Base-by-base conservation (phyloP, 1,284 basidiomycete species). In the Exobasidium rhododendri region DNA sequence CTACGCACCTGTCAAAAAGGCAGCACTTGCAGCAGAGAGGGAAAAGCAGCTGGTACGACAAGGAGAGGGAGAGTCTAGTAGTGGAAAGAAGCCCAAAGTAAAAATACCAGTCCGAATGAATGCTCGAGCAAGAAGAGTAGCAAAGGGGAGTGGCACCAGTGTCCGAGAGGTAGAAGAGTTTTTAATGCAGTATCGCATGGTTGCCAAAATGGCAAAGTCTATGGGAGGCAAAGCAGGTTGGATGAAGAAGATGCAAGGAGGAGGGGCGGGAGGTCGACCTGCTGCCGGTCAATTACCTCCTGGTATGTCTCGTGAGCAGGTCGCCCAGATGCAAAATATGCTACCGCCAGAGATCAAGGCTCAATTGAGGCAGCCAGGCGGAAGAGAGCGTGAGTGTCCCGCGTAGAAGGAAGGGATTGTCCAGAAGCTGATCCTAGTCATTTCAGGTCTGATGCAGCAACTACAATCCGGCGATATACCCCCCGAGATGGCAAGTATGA, bases 91-190 rank as follows among this genome's bases (percentile, higher is more conserved):
- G 44, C 73, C 64, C 56, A 70, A 70, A 56, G 68, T 62, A 35
- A 59, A 61, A 30, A 61, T 57, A 13, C 70, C 75, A 11, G 64
- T 79, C 24, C 69, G 77, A 17, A 73, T 78, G 70, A 79, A 64
- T n/a, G 73, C 70, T 3, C 67, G 74, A 31, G 73, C 75, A 2
- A 82, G 94, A 63, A 85, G 94, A 59, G 91, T 99, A 26, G 96
- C 96, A 1, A 84, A 87, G 68, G 94, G 94, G 40, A 93, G 91
- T 71, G 94, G 94, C n/a, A 97, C 94, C 46, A 91, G 87, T 68
- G 91, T 99, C 44, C 85, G 92, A 65, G 96, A 99, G 82, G 94
- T 98, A 22, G 94, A 99, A 80, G 94, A 97, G 78, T 82, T 97
- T 22, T 31, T 61, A 28, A 94, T 96, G 10, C 74, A 77, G 62